Percentiles rank a stretch among this genome's conserved stretches.
phyloP scores from a whole-genome alignment of 129 eudicot genomes.

The Tagetes erecta region DNA sequence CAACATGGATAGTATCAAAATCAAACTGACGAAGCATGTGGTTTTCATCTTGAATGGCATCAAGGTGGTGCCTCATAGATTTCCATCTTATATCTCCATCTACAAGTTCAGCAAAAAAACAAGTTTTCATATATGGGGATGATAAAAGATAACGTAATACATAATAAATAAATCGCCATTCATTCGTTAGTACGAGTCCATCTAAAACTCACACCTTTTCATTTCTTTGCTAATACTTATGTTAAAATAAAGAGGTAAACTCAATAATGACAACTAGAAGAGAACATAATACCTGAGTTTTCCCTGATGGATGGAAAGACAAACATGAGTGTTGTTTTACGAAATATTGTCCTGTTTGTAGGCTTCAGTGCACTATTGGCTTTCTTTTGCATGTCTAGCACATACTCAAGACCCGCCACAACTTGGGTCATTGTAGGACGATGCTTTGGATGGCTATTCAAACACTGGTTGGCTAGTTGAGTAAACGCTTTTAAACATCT shows the following conservation, averaged over 20 bases:
- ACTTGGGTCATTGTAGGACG: conserved; percentile 34
- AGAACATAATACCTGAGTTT: conserved; percentile 16
- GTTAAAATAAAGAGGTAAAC: background rate
- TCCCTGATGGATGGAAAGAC: background rate
- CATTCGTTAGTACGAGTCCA: background rate
- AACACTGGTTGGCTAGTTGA: conserved; percentile 28
- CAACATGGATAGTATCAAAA: background rate
- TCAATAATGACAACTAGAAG: background rate
- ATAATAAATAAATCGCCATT: background rate
- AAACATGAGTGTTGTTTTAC: background rate
- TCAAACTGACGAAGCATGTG: background rate
- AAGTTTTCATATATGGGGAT: background rate
- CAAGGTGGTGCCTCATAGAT: conserved; percentile 11
- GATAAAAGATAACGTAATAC: background rate
- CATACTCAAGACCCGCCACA: conserved; percentile 26
- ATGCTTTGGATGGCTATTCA: conserved; percentile 18
- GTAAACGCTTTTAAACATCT: conserved; percentile 34
- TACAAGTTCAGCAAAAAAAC: background rate
- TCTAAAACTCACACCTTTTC: background rate
- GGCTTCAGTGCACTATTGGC: background rate
- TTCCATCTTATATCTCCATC: background rate
- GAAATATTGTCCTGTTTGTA: background rate
- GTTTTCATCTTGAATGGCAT: background rate
- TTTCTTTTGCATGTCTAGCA: conserved; percentile 14
- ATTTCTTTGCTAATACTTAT: background rate